These are phyloP conservation scores for Sugiyamaella neomexicana DNA, from an alignment of 1,139 yeast species.

Conservation along the genomic window DNA sequence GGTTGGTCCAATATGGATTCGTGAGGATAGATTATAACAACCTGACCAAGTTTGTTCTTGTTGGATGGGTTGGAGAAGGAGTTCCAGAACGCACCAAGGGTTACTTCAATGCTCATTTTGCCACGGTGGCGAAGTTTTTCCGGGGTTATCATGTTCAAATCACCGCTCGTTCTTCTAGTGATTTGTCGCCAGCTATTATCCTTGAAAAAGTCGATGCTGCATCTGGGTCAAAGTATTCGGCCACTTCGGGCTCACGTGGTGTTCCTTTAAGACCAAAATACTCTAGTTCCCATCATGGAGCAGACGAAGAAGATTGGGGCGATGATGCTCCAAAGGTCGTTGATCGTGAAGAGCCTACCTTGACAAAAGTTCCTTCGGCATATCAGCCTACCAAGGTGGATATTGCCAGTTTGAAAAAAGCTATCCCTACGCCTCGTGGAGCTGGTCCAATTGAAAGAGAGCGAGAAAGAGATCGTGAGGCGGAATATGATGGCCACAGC, in stretches of 20 bases:
- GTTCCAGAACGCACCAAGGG: conserved; percentile 48
- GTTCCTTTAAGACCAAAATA: conserved; percentile 42
- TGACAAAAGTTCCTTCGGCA: conserved; percentile 59
- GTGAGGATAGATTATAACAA: conserved; percentile 88
- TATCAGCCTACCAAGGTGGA: conserved; percentile 65
- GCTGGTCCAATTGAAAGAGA: conserved; percentile 24
- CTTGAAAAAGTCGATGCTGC: conserved; percentile 80
- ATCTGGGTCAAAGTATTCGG: conserved; percentile 88
- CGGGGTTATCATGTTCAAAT: conserved; percentile 90
- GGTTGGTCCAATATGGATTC: conserved; percentile 87
- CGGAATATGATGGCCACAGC: neutral
- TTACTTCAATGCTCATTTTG: conserved; percentile 46
- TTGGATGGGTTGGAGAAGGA: conserved; percentile 75
- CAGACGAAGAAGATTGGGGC: conserved; percentile 57
- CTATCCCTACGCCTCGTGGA: conserved; percentile 35
- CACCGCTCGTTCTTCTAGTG: conserved; percentile 93
- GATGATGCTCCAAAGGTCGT: conserved; percentile 48
- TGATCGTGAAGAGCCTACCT: conserved; percentile 42
- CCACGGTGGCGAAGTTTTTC: conserved; percentile 44
- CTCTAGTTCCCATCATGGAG: conserved; percentile 38
- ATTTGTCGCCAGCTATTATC: conserved; percentile 76
- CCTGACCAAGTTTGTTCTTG: conserved; percentile 74
- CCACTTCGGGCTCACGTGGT: conserved; percentile 33
- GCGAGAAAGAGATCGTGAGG: conserved; percentile 8
- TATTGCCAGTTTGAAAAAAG: conserved; percentile 43